Evolutionary conservation across 257 asterid genomes (phyloP).

Genomic region (Solanum piurae): DNA sequence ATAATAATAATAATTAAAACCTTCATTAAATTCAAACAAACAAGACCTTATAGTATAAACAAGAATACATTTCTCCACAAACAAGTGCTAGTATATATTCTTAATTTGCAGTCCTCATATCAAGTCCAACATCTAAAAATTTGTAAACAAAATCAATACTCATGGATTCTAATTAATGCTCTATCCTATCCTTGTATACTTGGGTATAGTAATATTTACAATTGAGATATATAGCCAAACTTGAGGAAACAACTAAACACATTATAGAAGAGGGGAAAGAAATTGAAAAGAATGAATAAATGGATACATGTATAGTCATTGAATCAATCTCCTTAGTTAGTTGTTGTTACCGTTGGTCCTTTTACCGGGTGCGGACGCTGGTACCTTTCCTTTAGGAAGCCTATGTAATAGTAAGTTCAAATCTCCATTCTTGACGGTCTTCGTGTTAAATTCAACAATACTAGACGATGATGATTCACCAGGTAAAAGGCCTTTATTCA

Average conservation of each 20-base stretch:
- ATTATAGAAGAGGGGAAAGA: background rate
- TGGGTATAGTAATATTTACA: background rate
- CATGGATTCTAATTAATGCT: background rate
- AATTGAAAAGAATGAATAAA: background rate
- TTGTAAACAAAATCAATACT: background rate
- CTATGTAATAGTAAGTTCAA: background rate
- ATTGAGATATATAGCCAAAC: background rate
- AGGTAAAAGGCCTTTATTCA: background rate
- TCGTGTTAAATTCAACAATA: background rate
- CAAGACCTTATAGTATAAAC: background rate
- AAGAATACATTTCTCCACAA: background rate
- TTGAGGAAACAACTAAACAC: background rate
- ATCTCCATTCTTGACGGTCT: background rate
- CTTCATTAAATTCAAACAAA: background rate
- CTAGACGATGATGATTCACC: background rate
- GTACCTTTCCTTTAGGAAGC: background rate
- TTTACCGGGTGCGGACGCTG: background rate
- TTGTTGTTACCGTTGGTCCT: background rate
- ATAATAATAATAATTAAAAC: background rate
- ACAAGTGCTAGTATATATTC: background rate
- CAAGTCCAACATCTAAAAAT: background rate
- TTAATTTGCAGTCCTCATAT: background rate
- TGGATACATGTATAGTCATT: background rate
- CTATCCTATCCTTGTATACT: background rate
- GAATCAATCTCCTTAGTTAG: background rate